Conservation (phyloP, 2,329 filamentous ascomycete genomes). For the Exophiala sp. region DNA sequence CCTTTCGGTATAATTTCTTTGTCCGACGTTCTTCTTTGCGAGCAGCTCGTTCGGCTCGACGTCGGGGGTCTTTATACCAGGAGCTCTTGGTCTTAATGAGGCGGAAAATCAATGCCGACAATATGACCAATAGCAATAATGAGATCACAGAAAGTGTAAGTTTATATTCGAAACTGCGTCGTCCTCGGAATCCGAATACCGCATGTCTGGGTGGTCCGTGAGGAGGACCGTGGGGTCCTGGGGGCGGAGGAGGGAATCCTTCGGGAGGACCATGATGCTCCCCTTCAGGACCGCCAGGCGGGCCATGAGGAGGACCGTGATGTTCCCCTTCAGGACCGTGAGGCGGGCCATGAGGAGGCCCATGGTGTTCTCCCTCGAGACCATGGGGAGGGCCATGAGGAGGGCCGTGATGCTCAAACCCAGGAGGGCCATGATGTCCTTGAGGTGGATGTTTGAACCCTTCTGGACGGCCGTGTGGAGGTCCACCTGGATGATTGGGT, state of each 20-base stretch:
- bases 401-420: not conserved
- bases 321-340: not conserved
- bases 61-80: constrained; percentile 49
- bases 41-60: constrained; percentile 52
- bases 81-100: constrained; percentile 39
- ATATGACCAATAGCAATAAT: constrained; percentile 35
- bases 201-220: not conserved
- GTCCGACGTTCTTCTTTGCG: constrained; percentile 53
- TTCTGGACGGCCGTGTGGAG: not conserved
- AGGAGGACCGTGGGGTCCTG: not conserved
- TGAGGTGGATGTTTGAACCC: constrained; percentile 2
- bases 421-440: constrained; percentile 2
- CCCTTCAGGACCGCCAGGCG: constrained; percentile 3
- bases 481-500: not conserved
- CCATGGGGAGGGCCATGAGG: constrained; percentile 1
- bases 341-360: not conserved
- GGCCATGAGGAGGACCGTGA: constrained; percentile 2
- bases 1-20: constrained; percentile 50
- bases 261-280: not conserved
- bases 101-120: constrained; percentile 43
- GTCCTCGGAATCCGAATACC: not conserved
- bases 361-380: too few relatives aligned
- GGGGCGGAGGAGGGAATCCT: too few relatives aligned
- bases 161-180: constrained; percentile 4
- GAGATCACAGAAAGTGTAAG: constrained; percentile 35